These are phyloP conservation scores for Fremontodendron californicum DNA, from an alignment of 345 rosid species.

Conservation along the genomic window DNA sequence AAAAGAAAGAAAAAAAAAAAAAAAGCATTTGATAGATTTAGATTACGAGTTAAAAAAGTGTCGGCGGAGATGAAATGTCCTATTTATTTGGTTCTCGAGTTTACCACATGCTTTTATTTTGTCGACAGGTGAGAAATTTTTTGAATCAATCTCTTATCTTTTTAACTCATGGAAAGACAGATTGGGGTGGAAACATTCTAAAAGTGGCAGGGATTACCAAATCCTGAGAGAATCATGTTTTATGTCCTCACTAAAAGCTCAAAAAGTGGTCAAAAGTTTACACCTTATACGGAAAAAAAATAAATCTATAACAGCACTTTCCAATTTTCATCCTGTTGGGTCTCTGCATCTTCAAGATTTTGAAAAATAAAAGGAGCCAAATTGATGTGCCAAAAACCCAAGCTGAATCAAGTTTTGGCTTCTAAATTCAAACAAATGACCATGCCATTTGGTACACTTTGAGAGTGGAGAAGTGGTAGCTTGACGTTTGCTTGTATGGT, in stretches of 20 bases:
- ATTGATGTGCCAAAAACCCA: neutral
- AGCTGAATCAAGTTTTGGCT: neutral
- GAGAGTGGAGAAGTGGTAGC: neutral
- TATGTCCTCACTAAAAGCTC: slow-evolving; percentile 2
- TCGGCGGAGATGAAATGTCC: neutral
- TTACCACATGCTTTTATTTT: neutral
- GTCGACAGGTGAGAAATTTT: neutral
- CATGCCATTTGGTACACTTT: neutral
- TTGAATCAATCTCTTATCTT: neutral
- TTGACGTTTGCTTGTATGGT: neutral
- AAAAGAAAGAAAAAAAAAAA: neutral
- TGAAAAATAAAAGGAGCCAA: neutral
- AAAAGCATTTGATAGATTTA: neutral
- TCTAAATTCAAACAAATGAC: neutral
- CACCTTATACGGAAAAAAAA: slow-evolving; percentile 13
- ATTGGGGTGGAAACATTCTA: neutral
- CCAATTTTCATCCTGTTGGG: neutral
- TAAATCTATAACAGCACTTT: neutral
- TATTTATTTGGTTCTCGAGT: neutral
- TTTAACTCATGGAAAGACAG: neutral
- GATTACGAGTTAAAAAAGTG: neutral
- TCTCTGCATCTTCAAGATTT: neutral
- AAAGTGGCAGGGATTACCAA: neutral
- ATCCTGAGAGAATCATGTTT: slow-evolving; percentile 1
- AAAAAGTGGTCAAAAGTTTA: slow-evolving; percentile 36